Evolutionary conservation across 1,284 basidiomycete species (phyloP), one percentile per base, ranked within the genome.

Genomic region (Ganoderma lingzhi): DNA sequence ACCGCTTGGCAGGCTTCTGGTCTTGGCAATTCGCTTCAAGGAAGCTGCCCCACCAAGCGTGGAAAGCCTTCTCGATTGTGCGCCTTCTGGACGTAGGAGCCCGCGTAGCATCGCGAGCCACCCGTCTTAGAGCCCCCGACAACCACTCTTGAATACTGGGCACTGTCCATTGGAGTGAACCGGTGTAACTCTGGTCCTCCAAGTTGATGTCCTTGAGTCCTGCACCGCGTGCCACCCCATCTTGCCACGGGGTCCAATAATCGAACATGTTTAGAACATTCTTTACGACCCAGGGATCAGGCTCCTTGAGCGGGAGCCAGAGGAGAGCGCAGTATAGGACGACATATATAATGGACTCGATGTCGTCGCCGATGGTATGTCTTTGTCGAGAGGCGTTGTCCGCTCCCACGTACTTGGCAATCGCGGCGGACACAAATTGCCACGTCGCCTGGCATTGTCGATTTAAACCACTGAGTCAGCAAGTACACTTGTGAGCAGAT

Each of bases 331-430:
- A 67, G 30, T 70, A 70, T 1, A 67, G 48, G 30, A 64, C 69
- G 19, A 70, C 65, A 10, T 67, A 67, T 30, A 67, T 39, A 17
- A 70, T 30, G 15, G 66, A 62, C 17, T 70, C 70, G 53, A 70
- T 68, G 41, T 68, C 70, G 56, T 70, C 70, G 19, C 63, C 10
- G 39, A 70, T 39, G 0, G 59, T 59, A 19, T 70, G 66, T 23
- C 32, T 12, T 6, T 19, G 44, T 6, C 2, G 17, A 32, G 19
- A 32, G 64, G 60, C 39, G 19, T n/a, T 41, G 28, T 44, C 42
- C 42, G 15, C 17, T 44, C 15, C 6, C 6, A 35, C n/a, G 3
- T 63, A n/a, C 1, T 35, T 30, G 30, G 59, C 41, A 30, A 53
- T 30, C 10, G 44, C 41, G 35, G 32, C 41, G 14, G 70, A 71